Evolutionary conservation across 768 basidiomycete genomes (phyloP), one percentile per base, ranked within the genome.

Genomic region (Udeniomyces megalosporus): DNA sequence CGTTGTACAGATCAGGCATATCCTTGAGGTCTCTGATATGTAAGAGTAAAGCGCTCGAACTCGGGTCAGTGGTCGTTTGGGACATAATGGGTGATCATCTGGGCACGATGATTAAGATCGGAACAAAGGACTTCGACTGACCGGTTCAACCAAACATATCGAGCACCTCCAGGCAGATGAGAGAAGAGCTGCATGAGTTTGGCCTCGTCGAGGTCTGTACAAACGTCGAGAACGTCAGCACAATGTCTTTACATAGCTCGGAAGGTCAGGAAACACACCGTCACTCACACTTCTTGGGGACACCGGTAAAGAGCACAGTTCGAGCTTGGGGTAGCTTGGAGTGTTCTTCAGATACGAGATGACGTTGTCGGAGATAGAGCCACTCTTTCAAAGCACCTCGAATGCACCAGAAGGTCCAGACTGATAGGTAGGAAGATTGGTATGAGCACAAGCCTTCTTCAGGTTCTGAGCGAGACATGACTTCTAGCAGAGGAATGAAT

Each of bases 111-210:
- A 20, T 31, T 22, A 26, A 3, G 34, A 46, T 0, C 46, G 31
- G n/a, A 34, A 34, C 38, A 34, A 22, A 22, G 46, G 24, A 24
- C 42, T 38, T n/a, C 14, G 22, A 61, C 79, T 46, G 61, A 84
- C 83, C 86, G 79, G 72, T 91, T 93, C 44, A 97, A 78, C 91
- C 93, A 99, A 42, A 99, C 82, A 66, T 82, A 81, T 70, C 83
- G 84, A 8, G 92, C 85, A 17, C 92, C 92, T 11, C 92, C 92
- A 0, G 95, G 93, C 2, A 96, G 78, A 61, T 81, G 79, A n/a
- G 80, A 79, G 73, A 88, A 93, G 12, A 93, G 74, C 53, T 80
- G 77, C 47, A 72, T 75, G 31, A 95, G 77, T 3, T 82, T 82
- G 7, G 77, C 73, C 67, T 84, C 83, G 44, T 83, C 82, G 58